Percentiles rank a stretch among this genome's conserved stretches.
Evolutionary conservation across 306 rosid species (phyloP).

Genomic region (Quercus glauca): DNA sequence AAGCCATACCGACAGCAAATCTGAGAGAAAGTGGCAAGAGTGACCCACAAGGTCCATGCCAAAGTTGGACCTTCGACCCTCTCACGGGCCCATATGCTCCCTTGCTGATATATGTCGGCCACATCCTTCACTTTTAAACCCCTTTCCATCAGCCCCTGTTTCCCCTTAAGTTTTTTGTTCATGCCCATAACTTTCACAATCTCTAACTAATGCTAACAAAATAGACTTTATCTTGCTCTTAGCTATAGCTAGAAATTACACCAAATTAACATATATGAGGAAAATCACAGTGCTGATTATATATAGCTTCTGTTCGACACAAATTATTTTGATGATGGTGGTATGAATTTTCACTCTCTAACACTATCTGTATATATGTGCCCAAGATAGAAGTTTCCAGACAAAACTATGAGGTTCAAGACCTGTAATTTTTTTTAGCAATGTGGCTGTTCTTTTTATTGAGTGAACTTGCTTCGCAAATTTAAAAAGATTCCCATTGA

Average conservation of each 20-base stretch:
- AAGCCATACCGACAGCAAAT: constrained; percentile 63
- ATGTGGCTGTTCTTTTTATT: neutral
- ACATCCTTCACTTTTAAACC: constrained; percentile 28
- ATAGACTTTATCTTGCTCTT: constrained; percentile 1
- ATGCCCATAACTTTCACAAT: constrained; percentile 8
- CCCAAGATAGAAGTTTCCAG: neutral
- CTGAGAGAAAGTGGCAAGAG: constrained; percentile 42
- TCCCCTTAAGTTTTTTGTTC: constrained; percentile 11
- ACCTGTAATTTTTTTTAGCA: neutral
- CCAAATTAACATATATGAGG: constrained; percentile 33
- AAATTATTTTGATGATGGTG: neutral
- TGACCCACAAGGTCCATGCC: constrained; percentile 53
- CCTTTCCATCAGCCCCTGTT: constrained; percentile 14
- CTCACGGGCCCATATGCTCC: constrained; percentile 59
- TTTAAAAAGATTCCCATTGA: constrained; percentile 21
- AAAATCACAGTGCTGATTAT: constrained; percentile 9
- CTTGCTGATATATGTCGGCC: constrained; percentile 48
- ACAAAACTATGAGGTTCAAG: neutral
- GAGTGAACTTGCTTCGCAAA: neutral
- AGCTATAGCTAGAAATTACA: constrained; percentile 16
- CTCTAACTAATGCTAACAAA: neutral
- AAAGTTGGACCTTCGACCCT: constrained; percentile 26
- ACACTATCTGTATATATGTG: neutral
- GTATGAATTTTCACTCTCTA: constrained; percentile 13
- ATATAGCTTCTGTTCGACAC: neutral